Evolutionary conservation across 495 filamentous ascomycete genomes (phyloP).

Genomic region (Xylaria bambusicola): DNA sequence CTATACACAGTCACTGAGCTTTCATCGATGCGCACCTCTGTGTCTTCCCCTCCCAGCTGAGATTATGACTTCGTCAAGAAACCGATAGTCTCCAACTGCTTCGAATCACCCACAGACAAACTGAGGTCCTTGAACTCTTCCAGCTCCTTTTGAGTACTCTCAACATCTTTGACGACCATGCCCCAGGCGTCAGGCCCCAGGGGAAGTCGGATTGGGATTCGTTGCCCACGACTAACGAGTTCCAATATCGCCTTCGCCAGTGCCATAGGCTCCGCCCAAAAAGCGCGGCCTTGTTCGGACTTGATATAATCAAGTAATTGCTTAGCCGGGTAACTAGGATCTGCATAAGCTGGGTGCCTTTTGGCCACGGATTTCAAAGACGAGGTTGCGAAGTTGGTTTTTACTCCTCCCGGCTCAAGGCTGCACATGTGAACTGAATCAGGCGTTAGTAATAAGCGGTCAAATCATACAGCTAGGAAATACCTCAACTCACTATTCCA

Average conservation of each 20-base stretch:
- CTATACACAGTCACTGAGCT: no score
- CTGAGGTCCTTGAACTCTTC: constrained; percentile 40
- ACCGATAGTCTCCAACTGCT: constrained; percentile 28
- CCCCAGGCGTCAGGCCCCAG: constrained; percentile 47
- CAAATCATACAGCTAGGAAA: no score
- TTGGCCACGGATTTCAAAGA: constrained; percentile 24
- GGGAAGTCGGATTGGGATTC: constrained; percentile 47
- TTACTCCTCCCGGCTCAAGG: constrained; percentile 54
- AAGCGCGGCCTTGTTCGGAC: constrained; percentile 30
- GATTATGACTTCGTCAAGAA: no score
- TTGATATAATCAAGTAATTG: constrained; percentile 37
- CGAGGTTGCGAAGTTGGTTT: constrained; percentile 44
- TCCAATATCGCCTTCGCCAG: constrained; percentile 42
- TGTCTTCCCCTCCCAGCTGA: no score
- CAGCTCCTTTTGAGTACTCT: constrained; percentile 32
- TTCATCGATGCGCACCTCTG: no score
- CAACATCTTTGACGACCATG: constrained; percentile 36
- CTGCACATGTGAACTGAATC: constrained; percentile 46
- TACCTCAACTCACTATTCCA: constrained; percentile 56
- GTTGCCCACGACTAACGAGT: constrained; percentile 36
- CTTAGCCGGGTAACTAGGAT: constrained; percentile 38
- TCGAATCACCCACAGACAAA: constrained; percentile 31
- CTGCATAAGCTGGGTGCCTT: constrained; percentile 42
- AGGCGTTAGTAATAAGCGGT: constrained; percentile 15
- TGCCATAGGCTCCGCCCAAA: constrained; percentile 38